Conservation (phyloP, 371 early-diverging fungal species). For the Mortierella sp. region DNA sequence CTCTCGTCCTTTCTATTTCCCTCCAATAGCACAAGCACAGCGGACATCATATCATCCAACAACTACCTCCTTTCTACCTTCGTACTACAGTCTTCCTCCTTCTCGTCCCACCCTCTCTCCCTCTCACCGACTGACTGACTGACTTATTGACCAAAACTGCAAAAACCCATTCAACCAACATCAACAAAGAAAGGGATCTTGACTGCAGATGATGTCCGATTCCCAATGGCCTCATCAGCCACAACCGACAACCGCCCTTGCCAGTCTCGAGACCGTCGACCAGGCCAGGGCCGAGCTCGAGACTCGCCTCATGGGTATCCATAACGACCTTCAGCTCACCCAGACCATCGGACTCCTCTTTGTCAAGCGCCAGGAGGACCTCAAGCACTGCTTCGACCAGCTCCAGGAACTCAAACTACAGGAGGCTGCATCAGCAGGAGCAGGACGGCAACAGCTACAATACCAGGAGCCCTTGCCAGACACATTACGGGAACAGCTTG, state of each 20-base stretch:
- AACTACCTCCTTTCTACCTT: background rate
- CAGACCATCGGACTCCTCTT: slow-evolving; percentile 53
- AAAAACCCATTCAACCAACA: background rate
- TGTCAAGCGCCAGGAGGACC: slow-evolving; percentile 56
- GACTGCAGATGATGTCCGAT: background rate
- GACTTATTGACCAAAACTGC: background rate
- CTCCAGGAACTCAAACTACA: slow-evolving; percentile 39
- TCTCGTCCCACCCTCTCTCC: background rate
- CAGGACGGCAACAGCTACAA: background rate
- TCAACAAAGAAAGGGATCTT: background rate
- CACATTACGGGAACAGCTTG: slow-evolving; percentile 40
- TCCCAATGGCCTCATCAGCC: slow-evolving; percentile 11
- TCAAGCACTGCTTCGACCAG: slow-evolving; percentile 43
- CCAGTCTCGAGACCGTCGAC: slow-evolving; percentile 44
- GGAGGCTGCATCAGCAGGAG: background rate
- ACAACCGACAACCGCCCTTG: slow-evolving; percentile 24
- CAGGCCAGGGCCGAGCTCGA: slow-evolving; percentile 49
- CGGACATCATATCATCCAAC: background rate
- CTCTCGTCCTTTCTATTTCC: background rate
- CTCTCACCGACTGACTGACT: too few relatives aligned
- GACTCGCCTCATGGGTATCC: slow-evolving; percentile 39
- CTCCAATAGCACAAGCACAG: background rate
- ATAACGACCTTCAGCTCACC: slow-evolving; percentile 52
- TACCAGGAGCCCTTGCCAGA: slow-evolving; percentile 30
- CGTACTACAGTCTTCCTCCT: background rate